Conservation (phyloP, 2,329 filamentous ascomycete species). For the Botrytis deweyae region DNA sequence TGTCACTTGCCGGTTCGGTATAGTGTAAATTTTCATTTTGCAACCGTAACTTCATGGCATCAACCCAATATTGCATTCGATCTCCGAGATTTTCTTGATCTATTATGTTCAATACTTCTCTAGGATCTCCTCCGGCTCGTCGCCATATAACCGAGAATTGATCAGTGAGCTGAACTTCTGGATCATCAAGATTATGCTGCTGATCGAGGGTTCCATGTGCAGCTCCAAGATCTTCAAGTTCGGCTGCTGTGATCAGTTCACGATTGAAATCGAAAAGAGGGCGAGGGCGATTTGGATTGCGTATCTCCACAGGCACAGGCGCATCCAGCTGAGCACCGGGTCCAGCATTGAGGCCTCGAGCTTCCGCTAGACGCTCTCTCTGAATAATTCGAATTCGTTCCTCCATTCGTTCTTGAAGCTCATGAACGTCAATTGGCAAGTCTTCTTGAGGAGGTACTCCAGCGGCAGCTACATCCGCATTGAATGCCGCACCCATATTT, state of each 20-base stretch:
- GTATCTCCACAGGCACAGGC: neutral
- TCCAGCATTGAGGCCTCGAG: neutral
- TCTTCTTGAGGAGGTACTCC: conserved; percentile 35
- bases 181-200: conserved; percentile 21
- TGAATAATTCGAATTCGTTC: conserved; percentile 12
- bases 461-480: conserved; percentile 56
- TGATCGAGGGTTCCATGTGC: neutral
- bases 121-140: conserved; percentile 58
- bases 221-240: neutral
- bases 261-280: neutral
- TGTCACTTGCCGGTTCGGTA: neutral
- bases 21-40: neutral
- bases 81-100: conserved; percentile 59
- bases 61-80: conserved; percentile 59
- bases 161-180: conserved; percentile 37
- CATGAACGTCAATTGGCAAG: conserved; percentile 14
- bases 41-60: conserved; percentile 39
- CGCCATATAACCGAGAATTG: conserved; percentile 57
- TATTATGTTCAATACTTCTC: conserved; percentile 60
- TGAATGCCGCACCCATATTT: conserved; percentile 65
- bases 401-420: conserved; percentile 18
- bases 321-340: neutral
- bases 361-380: conserved; percentile 23
- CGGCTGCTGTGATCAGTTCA: neutral
- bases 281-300: neutral